These are phyloP conservation scores for Clavaria fumosa DNA, from an alignment of 768 basidiomycete species.

Conservation along the genomic window DNA sequence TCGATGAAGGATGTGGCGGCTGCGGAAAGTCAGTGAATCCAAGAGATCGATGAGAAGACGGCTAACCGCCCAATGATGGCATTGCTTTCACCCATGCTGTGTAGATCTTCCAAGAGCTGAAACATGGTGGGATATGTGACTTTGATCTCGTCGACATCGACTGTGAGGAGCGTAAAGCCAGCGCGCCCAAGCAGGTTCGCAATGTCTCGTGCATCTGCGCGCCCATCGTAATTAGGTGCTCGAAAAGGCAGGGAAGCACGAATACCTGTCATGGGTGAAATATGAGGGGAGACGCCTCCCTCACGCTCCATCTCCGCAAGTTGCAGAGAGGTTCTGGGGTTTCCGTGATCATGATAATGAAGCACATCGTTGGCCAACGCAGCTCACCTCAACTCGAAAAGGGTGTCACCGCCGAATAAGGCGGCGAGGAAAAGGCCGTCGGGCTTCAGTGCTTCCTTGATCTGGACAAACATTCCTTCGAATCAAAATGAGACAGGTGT, in stretches of 20 bases:
- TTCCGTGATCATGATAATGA: neutral
- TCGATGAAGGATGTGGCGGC: constrained; percentile 53
- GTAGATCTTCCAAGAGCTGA: constrained; percentile 89
- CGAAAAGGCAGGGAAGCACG: neutral
- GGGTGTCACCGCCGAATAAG: constrained; percentile 88
- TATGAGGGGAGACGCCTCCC: constrained; percentile 90
- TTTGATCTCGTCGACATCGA: constrained; percentile 87
- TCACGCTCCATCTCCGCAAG: constrained; percentile 87
- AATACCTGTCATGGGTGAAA: constrained; percentile 94
- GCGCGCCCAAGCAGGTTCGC: constrained; percentile 87
- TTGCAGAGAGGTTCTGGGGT: constrained; percentile 70
- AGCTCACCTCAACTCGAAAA: constrained; percentile 76
- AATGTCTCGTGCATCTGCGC: constrained; percentile 75
- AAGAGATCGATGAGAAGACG: neutral
- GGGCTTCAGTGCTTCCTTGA: constrained; percentile 66
- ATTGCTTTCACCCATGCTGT: constrained; percentile 93
- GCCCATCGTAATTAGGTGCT: constrained; percentile 1
- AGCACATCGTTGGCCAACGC: neutral
- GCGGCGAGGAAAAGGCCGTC: constrained; percentile 93
- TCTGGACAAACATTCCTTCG: constrained; percentile 71
- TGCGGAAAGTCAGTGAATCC: constrained; percentile 13
- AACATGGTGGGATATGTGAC: constrained; percentile 90
- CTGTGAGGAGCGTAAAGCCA: constrained; percentile 85
- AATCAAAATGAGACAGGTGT: neutral
- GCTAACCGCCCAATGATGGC: constrained; percentile 71